Percentiles rank a stretch among this genome's conserved stretches.
Conservation (phyloP, 345 rosid species). For the Clarkia xantiana region DNA sequence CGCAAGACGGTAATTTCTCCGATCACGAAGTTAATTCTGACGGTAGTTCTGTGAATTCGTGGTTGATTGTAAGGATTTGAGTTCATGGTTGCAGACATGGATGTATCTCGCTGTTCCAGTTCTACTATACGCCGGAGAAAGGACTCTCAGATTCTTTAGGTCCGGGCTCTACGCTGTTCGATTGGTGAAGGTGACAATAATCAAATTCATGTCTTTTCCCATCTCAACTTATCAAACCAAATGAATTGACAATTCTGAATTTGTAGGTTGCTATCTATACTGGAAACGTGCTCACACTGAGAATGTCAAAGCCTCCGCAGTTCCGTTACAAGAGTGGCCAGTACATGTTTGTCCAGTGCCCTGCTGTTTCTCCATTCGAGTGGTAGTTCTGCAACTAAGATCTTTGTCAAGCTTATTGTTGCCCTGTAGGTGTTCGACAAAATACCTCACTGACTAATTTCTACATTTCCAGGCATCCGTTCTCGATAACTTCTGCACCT, state of each 20-base stretch:
- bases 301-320: constrained; percentile 91
- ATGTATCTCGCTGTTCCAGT: constrained; percentile 89
- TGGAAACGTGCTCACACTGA: constrained; percentile 81
- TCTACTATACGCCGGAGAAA: constrained; percentile 67
- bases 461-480: constrained; percentile 62
- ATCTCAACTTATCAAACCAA: not conserved
- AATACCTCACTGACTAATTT: not conserved
- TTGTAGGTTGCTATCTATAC: constrained; percentile 93
- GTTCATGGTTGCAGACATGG: constrained; percentile 54
- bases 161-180: constrained; percentile 67
- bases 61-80: not conserved
- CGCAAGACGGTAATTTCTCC: constrained; percentile 46
- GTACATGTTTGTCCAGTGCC: constrained; percentile 96
- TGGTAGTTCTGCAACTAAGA: constrained; percentile 30
- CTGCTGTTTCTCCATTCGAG: constrained; percentile 96
- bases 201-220: not conserved
- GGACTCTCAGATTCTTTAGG: constrained; percentile 76
- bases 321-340: constrained; percentile 94
- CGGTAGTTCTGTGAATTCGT: constrained; percentile 2
- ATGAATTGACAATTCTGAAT: too few relatives aligned
- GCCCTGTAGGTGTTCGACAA: not conserved
- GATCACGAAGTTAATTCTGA: too few relatives aligned
- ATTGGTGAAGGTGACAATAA: constrained; percentile 44
- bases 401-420: not conserved
- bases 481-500: constrained; percentile 96